phyloP scores from a whole-genome alignment of 768 basidiomycete genomes.

The Chiua virens region DNA sequence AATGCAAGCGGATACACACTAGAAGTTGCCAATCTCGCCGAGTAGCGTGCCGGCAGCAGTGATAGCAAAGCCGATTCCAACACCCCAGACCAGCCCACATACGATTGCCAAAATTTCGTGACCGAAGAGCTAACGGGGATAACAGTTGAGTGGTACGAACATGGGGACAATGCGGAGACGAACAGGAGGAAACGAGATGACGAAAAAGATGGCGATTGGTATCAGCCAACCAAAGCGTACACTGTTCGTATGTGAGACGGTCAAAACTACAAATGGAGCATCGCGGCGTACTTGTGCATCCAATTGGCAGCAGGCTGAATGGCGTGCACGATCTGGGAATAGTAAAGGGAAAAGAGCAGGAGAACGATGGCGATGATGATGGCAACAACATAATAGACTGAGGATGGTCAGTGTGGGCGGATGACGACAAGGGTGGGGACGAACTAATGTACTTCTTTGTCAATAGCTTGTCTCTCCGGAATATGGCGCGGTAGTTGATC shows the following conservation, averaged over 20 bases:
- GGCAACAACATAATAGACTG: conserved; percentile 51
- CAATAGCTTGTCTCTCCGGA: conserved; percentile 51
- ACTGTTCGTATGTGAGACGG: conserved; percentile 31
- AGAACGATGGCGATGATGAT: conserved; percentile 48
- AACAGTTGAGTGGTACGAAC: conserved; percentile 2
- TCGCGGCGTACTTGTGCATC: conserved; percentile 39
- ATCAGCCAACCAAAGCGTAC: conserved; percentile 67
- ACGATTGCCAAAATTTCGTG: conserved; percentile 90
- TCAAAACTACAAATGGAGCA: background rate
- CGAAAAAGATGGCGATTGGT: conserved; percentile 77
- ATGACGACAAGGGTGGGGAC: conserved; percentile 20
- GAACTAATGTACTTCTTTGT: conserved; percentile 57
- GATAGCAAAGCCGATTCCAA: conserved; percentile 85
- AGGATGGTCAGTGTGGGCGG: background rate
- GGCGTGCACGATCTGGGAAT: conserved; percentile 55
- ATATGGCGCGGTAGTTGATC: conserved; percentile 46
- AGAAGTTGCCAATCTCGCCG: conserved; percentile 87
- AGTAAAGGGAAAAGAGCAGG: conserved; percentile 58
- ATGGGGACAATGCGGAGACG: conserved; percentile 15
- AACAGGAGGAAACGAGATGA: conserved; percentile 85
- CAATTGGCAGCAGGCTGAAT: conserved; percentile 46
- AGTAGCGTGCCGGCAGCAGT: conserved; percentile 80
- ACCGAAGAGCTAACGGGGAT: conserved; percentile 65
- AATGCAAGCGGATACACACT: conserved; percentile 48
- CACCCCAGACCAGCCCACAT: conserved; percentile 88